Evolutionary conservation across 805 yeast genomes (phyloP), one percentile per base, ranked within the genome.

Genomic region (Candida coleopterorum): DNA sequence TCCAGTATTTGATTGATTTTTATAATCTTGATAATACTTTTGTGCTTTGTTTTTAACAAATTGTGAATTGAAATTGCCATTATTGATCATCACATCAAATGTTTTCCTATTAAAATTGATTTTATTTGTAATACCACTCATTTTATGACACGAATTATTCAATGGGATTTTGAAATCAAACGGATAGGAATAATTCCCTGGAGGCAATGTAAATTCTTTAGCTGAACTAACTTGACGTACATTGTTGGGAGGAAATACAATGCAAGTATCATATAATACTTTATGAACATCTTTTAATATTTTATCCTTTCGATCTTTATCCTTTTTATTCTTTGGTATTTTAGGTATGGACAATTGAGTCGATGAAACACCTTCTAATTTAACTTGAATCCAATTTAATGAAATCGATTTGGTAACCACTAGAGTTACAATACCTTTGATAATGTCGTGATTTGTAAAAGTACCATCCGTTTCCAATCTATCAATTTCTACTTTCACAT

Each of bases 171-270:
- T 57, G 52, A 63, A 74, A 38, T 58, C 60, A 46, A 76, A 76
- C 6, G 75, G 74, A 41, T 72, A 74, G 1, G 55, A 49, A 47
- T 76, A 75, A 18, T 60, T 63, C 0, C 81, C 81, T 0, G 79
- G 75, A 3, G 69, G 53, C 39, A 75, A 52, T 0, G 74, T 69
- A 42, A 68, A 68, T 40, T 64, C 75, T 40, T 64, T 62, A 8
- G 69, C 58, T 27, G 48, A 55, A 18, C 72, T 59, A 1, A 70
- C 74, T 32, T 57, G 50, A 16, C 75, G 52, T 9, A 74, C 63
- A 35, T 74, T 70, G 10, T 59, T 62, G 0, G 81, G 75, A 2
- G 80, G 81, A 39, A 75, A 75, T 18, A 75, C 73, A 0, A 74
- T 62, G 18, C 47, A 38, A 1, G 75, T 65, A 37, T 74, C 77